A percentile compares a stretch with the other conserved stretches of the same genome.
These are phyloP conservation scores for Debaryomycetaceae sp. DNA, from an alignment of 1,139 yeast genomes.

Conservation along the genomic window DNA sequence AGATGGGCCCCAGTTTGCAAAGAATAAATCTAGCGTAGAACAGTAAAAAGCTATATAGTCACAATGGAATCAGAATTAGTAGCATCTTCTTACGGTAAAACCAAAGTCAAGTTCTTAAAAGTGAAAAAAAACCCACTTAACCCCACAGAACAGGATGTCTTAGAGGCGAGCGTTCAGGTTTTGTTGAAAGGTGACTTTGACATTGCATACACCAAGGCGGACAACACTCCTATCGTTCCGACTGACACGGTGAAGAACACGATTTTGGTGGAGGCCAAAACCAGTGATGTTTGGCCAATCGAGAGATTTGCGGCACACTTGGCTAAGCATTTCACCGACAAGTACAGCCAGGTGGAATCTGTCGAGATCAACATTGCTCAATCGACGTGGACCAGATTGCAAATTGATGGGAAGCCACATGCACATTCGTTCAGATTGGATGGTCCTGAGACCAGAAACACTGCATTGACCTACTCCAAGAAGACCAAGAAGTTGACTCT, in stretches of 20 bases:
- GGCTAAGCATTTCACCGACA: conserved; percentile 73
- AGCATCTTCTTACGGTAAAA: conserved; percentile 79
- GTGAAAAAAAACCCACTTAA: conserved; percentile 73
- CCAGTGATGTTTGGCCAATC: conserved; percentile 80
- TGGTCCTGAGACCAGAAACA: conserved; percentile 75
- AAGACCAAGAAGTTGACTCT: conserved; percentile 49
- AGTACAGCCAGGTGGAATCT: conserved; percentile 74
- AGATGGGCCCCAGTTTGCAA: too few species aligned
- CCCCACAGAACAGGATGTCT: conserved; percentile 70
- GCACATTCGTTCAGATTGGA: conserved; percentile 82
- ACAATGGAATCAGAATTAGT: conserved; percentile 21
- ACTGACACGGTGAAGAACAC: conserved; percentile 95
- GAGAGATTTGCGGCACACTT: conserved; percentile 86
- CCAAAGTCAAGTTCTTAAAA: conserved; percentile 84
- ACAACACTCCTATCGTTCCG: conserved; percentile 84
- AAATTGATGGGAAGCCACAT: conserved; percentile 69
- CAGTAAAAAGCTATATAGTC: too few species aligned
- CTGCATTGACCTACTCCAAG: conserved; percentile 51
- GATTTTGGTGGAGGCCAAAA: conserved; percentile 75
- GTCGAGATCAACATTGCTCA: conserved; percentile 67
- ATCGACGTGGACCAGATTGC: conserved; percentile 74
- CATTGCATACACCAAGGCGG: conserved; percentile 78
- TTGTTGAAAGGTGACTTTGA: conserved; percentile 78
- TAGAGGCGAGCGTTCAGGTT: conserved; percentile 78
- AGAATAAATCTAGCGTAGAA: too few species aligned